Conservation (phyloP, 2,329 filamentous ascomycete species). For the Paracoccidioides brasiliensis region DNA sequence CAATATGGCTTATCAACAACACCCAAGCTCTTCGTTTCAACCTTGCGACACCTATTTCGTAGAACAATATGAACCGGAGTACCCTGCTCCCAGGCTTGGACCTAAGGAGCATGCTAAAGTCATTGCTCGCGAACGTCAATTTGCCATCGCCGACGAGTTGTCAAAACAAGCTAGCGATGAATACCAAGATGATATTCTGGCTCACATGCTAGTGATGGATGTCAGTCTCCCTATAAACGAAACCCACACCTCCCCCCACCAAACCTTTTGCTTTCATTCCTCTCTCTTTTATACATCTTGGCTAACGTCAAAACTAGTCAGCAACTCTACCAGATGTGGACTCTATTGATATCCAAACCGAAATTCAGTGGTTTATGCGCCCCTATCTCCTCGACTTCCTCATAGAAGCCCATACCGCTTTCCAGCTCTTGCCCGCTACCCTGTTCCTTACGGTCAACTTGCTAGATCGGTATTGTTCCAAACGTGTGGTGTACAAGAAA, state of each 20-base stretch:
- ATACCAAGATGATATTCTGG: conserved; percentile 86
- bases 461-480: conserved; percentile 93
- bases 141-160: conserved; percentile 77
- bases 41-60: conserved; percentile 58
- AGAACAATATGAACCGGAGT: conserved; percentile 45
- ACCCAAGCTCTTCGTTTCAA: conserved; percentile 42
- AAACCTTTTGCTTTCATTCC: background rate
- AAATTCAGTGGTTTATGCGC: conserved; percentile 99
- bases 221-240: conserved; percentile 22
- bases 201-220: conserved; percentile 95
- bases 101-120: conserved; percentile 64
- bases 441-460: conserved; percentile 94
- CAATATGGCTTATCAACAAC: conserved; percentile 44
- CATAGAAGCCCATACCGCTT: conserved; percentile 90
- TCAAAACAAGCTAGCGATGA: conserved; percentile 75
- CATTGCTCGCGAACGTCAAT: conserved; percentile 69
- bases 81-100: conserved; percentile 41
- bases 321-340: conserved; percentile 91
- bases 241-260: too few relatives aligned
- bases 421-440: conserved; percentile 85
- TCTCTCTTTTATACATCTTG: background rate
- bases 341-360: conserved; percentile 96
- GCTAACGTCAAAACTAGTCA: conserved; percentile 35
- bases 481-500: conserved; percentile 94
- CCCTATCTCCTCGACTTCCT: conserved; percentile 97